phyloP scores from a whole-genome alignment of 2,329 filamentous ascomycete genomes.

The Fusarium verticillioides region DNA sequence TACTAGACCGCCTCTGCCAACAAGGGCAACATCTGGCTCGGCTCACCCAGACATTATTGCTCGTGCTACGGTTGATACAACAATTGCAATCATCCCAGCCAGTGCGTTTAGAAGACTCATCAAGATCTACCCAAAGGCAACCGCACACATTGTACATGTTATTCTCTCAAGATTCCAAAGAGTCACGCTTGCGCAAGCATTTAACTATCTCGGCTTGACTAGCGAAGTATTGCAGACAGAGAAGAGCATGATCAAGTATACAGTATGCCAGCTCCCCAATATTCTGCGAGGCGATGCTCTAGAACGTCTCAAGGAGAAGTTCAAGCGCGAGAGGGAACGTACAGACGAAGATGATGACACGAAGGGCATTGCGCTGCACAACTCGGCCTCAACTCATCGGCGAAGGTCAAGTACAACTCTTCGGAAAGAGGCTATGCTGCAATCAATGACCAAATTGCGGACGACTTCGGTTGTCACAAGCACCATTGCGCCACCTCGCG shows the following conservation, averaged over 20 bases:
- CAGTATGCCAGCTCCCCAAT: conserved; percentile 90
- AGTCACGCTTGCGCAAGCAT: conserved; percentile 93
- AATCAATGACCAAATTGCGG: conserved; percentile 67
- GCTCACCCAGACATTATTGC: conserved; percentile 97
- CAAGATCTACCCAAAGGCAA: conserved; percentile 93
- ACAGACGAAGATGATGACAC: conserved; percentile 79
- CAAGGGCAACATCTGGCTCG: conserved; percentile 71
- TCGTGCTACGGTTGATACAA: conserved; percentile 95
- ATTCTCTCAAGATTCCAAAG: conserved; percentile 94
- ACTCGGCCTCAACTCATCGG: conserved; percentile 72
- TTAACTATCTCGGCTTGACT: conserved; percentile 92
- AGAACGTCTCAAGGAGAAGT: conserved; percentile 91
- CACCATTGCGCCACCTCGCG: conserved; percentile 54
- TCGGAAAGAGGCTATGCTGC: conserved; percentile 81
- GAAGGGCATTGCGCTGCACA: conserved; percentile 96
- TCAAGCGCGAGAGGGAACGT: conserved; percentile 83
- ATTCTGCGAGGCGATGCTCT: conserved; percentile 86
- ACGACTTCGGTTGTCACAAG: conserved; percentile 56
- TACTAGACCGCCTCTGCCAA: conserved; percentile 54
- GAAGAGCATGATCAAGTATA: conserved; percentile 92
- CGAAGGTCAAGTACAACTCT: conserved; percentile 79
- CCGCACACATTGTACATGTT: conserved; percentile 96
- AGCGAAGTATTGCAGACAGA: conserved; percentile 93
- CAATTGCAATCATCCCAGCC: conserved; percentile 97
- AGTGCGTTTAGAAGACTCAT: conserved; percentile 95